A percentile compares a stretch with the other conserved stretches of the same genome.
Evolutionary conservation across 2,329 filamentous ascomycete genomes (phyloP).

Genomic region (Fusarium pininemorale): DNA sequence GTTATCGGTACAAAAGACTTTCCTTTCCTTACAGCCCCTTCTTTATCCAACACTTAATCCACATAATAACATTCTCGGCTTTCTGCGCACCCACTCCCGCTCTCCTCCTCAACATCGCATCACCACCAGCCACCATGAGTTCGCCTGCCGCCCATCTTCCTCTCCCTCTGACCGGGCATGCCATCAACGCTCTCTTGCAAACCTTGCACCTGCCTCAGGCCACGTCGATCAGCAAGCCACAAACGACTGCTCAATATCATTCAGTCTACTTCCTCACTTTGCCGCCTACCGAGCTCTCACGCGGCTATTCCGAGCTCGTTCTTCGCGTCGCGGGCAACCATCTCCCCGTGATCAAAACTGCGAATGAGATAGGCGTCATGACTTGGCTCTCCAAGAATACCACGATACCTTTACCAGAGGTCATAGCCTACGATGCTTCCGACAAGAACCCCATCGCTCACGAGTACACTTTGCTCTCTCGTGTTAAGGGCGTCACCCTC

Average conservation of each 20-base stretch:
- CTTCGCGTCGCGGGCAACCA: not conserved
- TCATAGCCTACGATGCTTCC: not conserved
- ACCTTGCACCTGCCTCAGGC: fast-evolving
- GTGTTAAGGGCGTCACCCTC: fast-evolving
- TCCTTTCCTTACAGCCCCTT: too few species aligned
- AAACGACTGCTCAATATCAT: not conserved
- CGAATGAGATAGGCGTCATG: not conserved
- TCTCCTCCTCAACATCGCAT: not conserved
- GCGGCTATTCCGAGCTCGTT: not conserved
- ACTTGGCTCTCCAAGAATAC: not conserved
- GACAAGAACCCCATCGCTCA: fast-evolving
- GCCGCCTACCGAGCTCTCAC: fast-evolving
- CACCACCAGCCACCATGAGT: not conserved
- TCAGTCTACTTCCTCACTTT: not conserved
- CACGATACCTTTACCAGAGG: not conserved
- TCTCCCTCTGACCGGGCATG: fast-evolving
- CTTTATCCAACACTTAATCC: too few species aligned
- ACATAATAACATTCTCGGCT: not conserved
- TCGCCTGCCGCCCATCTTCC: not conserved
- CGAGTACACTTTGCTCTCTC: not conserved
- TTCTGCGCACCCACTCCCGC: fast-evolving
- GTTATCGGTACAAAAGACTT: too few species aligned
- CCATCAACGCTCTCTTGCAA: not conserved
- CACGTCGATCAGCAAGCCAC: not conserved
- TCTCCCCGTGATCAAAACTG: not conserved